Base-by-base conservation (phyloP, 371 early-diverging fungal species). In the Mucor mucedo region DNA sequence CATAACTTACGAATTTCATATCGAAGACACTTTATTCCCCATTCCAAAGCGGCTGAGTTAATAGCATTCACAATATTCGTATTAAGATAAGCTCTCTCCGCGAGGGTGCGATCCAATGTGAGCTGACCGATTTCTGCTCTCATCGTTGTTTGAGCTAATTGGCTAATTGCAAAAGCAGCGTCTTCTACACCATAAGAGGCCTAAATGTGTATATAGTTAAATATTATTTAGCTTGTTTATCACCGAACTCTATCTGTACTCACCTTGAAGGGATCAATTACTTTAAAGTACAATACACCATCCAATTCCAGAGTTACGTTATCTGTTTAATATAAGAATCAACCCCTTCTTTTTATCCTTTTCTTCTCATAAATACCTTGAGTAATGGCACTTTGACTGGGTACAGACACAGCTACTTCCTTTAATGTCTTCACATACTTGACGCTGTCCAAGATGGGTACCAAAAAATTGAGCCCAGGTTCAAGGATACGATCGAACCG, bases 11-110 rank as follows among this genome's bases (percentile, higher is more conserved):
- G 53, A 16, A 53, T 53, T 38, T 53, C 53, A 21, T 53, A 53
- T n/a, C 53, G 53, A n/a, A 53, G 38, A 38, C 38, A 53, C 35
- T 53, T 10, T n/a, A 53, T 53, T n/a, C 53, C 53, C 50, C 50
- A 50, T 50, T 50, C 50, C 7, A 53, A 16, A 53, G 53, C 53
- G 9, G 38, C 38, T 5, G 38, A 35, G n/a, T 53, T 16, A 5
- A 53, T 53, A 4, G 38, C 53, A 2, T 53, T 53, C 1, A 53
- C 38, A 21, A 53, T 53, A 10, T 53, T 53, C 2, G 10, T 53
- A 30, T 53, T 53, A 16, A 53, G 53, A 53, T 53, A 35, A 5
- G 53, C 53, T 5, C 50, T 16, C 30, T 50, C 50, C 1, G 50
- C 50, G 10, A 50, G 50, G 3, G 50, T 50, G 28, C 50, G 7